Evolutionary conservation across 2,329 filamentous ascomycete species (phyloP).

Genomic region (Colletotrichum sidae): DNA sequence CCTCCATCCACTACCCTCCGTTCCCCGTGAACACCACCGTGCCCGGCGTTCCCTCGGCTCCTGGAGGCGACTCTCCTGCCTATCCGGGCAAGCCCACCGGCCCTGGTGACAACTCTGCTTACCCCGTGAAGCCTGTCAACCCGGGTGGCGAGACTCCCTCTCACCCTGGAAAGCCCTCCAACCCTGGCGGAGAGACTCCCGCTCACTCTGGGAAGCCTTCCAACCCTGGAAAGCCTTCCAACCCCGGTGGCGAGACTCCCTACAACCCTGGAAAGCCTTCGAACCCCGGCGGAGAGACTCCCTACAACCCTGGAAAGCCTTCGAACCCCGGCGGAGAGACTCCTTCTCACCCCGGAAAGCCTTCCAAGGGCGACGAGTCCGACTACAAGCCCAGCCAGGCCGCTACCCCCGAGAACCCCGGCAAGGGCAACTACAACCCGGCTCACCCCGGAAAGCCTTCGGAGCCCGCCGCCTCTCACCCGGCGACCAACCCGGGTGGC

Average conservation of each 20-base stretch:
- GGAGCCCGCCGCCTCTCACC: no score
- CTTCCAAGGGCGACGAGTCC: no score
- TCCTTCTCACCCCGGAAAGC: conserved; percentile 4
- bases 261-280: conserved; percentile 18
- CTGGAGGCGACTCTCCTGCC: conserved; percentile 5
- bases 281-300: conserved; percentile 12
- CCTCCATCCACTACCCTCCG: conserved; percentile 26
- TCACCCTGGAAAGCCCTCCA: neutral
- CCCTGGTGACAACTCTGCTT: neutral
- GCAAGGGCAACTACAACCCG: neutral
- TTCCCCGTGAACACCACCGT: conserved; percentile 29
- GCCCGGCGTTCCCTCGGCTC: conserved; percentile 21
- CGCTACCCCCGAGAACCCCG: neutral
- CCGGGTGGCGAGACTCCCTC: conserved; percentile 4
- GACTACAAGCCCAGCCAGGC: no score
- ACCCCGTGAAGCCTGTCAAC: conserved; percentile 1
- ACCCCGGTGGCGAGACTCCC: conserved; percentile 12
- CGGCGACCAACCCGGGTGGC: neutral
- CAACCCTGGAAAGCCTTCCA: conserved; percentile 15
- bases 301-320: conserved; percentile 9
- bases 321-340: conserved; percentile 1
- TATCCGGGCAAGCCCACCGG: conserved; percentile 5
- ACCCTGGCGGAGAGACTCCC: neutral
- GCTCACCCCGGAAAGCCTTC: no score
- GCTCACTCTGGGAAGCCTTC: neutral